Evolutionary conservation across 2,329 filamentous ascomycete genomes (phyloP), one percentile per base, ranked within the genome.

Genomic region (Penicillium sp.): DNA sequence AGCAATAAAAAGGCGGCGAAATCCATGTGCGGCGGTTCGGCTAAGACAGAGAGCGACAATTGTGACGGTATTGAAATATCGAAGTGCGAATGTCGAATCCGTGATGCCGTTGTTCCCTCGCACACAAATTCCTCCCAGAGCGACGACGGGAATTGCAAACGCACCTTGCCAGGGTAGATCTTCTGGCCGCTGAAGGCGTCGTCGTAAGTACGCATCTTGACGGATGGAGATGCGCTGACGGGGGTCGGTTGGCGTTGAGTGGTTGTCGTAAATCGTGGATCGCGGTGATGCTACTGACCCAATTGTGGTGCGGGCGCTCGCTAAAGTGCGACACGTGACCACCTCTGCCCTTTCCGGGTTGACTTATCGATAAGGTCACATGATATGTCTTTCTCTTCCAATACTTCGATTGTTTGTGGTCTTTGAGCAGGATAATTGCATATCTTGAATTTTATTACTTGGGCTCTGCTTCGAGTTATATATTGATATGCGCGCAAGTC

Each of bases 151-250:
- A 54, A 52, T 60, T 57, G 61, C 55, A 56, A 64, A 77, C 83
- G 77, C 82, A 89, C 86, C 86, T 89, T 89, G 79, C 86, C 86
- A 74, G 86, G 86, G 83, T 89, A 89, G 80, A 89, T 89, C 82
- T 87, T 89, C 80, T 85, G 80, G 73, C 86, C 86, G 79, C 83
- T 86, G 84, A 89, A 89, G 72, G 84, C 83, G 75, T 89, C 86
- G 81, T 89, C 86, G 86, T 88, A 89, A 79, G 85, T 87, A 82
- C 85, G 83, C 85, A 87, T 87, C 75, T 81, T 86, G 81, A 77
- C 77, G 77, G 77, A 73, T 72, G 68, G 65, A 67, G 73, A 75
- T 76, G 75, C 74, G 74, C 70, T 71, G 70, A 71, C 71, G 72
- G 67, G 65, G 68, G 69, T 72, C 69, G 71, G 65, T 75, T 71